phyloP scores from a whole-genome alignment of 805 yeast species.

The Sugiyamaella boreocaroliniensis region DNA sequence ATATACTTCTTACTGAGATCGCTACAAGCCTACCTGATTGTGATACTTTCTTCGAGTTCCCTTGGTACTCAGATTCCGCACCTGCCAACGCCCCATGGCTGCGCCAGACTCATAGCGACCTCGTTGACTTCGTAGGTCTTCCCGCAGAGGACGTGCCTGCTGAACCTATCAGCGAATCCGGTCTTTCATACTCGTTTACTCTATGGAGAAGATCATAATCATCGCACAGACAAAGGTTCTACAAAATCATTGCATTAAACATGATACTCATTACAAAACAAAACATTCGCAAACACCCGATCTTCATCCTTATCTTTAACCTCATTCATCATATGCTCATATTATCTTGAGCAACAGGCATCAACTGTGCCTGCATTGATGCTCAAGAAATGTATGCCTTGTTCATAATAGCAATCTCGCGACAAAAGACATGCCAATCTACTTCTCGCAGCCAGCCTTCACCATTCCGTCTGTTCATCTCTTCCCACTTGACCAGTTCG shows the following conservation, averaged over 20 bases:
- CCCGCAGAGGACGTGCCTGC: slow-evolving; percentile 16
- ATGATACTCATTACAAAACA: slow-evolving; percentile 1
- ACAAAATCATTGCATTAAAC: background rate
- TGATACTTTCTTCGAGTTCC: slow-evolving; percentile 57
- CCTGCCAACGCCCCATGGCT: slow-evolving; percentile 19
- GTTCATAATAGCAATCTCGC: slow-evolving; percentile 75
- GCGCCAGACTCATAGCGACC: slow-evolving; percentile 30
- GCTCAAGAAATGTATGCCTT: slow-evolving; percentile 45
- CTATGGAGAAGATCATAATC: slow-evolving; percentile 40
- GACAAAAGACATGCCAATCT: slow-evolving; percentile 84
- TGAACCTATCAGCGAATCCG: slow-evolving; percentile 39
- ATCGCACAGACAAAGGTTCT: background rate
- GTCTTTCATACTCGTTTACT: slow-evolving; percentile 51
- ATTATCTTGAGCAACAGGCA: too few relatives aligned
- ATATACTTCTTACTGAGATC: slow-evolving; percentile 67
- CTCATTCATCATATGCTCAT: slow-evolving; percentile 19
- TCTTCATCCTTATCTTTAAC: background rate
- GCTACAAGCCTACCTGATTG: slow-evolving; percentile 39
- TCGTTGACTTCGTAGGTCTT: slow-evolving; percentile 36
- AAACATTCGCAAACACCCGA: slow-evolving; percentile 1
- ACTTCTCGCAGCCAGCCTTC: slow-evolving; percentile 47
- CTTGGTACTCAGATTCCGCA: slow-evolving; percentile 10
- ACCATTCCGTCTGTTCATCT: slow-evolving; percentile 25
- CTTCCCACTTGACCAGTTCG: slow-evolving; percentile 73
- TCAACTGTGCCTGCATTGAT: too few relatives aligned